Evolutionary conservation across 1,284 basidiomycete genomes (phyloP).

Genomic region (Cystodermella granulosa): DNA sequence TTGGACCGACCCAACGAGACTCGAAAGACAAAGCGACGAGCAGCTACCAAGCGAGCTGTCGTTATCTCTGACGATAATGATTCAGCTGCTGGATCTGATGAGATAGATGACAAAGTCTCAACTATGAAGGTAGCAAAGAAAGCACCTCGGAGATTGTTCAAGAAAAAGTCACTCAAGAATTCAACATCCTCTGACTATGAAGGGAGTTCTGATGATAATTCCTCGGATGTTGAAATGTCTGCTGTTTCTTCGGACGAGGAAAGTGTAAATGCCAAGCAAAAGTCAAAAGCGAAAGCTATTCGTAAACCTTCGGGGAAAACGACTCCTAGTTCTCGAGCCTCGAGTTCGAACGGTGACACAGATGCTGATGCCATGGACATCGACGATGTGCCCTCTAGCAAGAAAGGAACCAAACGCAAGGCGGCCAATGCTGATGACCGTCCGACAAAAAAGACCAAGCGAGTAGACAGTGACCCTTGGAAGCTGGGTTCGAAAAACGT

Average conservation of each 20-base stretch:
- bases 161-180: constrained; percentile 5
- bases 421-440: constrained; percentile 43
- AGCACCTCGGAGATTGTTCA: constrained; percentile 8
- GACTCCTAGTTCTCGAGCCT: constrained; percentile 10
- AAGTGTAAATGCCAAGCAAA: constrained; percentile 31
- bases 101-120: constrained; percentile 12
- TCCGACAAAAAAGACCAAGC: constrained; percentile 60
- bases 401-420: constrained; percentile 50
- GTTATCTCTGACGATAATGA: constrained; percentile 48
- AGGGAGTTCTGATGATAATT: constrained; percentile 32
- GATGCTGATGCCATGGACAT: constrained; percentile 58
- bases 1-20: constrained; percentile 38
- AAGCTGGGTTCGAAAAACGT: constrained; percentile 62
- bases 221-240: constrained; percentile 9
- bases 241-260: constrained; percentile 15
- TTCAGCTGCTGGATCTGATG: constrained; percentile 18
- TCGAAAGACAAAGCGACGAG: constrained; percentile 34
- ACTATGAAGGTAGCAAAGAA: constrained; percentile 14
- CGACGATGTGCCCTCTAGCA: constrained; percentile 43
- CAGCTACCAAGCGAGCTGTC: constrained; percentile 35
- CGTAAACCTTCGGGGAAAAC: constrained; percentile 11
- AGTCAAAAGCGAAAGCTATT: constrained; percentile 15
- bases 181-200: constrained; percentile 43
- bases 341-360: constrained; percentile 41
- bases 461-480: constrained; percentile 76